phyloP scores from a whole-genome alignment of 768 basidiomycete species.

The Phylloporus arenicola region DNA sequence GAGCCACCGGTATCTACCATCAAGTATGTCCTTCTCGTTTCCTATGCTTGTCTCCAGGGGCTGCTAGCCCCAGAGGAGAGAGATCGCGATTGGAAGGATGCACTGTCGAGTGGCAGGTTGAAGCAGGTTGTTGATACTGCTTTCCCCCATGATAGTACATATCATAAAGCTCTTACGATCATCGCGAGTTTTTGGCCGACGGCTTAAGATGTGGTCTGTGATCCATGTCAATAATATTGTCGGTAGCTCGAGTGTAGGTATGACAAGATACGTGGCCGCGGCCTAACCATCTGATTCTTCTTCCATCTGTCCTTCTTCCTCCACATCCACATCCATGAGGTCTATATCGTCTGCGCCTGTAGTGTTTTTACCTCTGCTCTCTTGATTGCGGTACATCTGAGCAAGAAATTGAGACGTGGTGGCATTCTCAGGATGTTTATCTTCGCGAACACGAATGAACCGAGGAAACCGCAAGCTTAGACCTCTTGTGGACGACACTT shows the following conservation, averaged over 20 bases:
- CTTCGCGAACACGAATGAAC: constrained; percentile 68
- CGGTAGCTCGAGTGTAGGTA: background rate
- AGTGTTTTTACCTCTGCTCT: constrained; percentile 31
- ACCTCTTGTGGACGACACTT: constrained; percentile 55
- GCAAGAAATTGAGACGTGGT: constrained; percentile 68
- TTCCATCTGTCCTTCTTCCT: constrained; percentile 25
- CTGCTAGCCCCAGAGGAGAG: constrained; percentile 20
- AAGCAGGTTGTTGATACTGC: constrained; percentile 21
- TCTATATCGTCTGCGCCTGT: constrained; percentile 54
- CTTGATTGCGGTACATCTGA: constrained; percentile 62
- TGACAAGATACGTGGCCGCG: background rate
- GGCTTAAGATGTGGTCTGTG: background rate
- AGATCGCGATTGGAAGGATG: constrained; percentile 33
- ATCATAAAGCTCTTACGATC: constrained; percentile 22
- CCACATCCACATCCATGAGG: constrained; percentile 48
- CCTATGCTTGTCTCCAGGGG: constrained; percentile 35
- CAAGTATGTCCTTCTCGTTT: constrained; percentile 38
- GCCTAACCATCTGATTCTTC: constrained; percentile 25
- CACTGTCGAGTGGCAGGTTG: constrained; percentile 23
- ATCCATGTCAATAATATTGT: background rate
- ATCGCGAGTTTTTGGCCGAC: constrained; percentile 16
- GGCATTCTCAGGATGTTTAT: constrained; percentile 69
- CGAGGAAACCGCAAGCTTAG: constrained; percentile 85
- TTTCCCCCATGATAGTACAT: constrained; percentile 24
- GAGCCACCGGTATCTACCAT: constrained; percentile 13